These are phyloP conservation scores for Cryptococcus floricola DNA, from an alignment of 1,284 basidiomycete species.

Conservation along the genomic window DNA sequence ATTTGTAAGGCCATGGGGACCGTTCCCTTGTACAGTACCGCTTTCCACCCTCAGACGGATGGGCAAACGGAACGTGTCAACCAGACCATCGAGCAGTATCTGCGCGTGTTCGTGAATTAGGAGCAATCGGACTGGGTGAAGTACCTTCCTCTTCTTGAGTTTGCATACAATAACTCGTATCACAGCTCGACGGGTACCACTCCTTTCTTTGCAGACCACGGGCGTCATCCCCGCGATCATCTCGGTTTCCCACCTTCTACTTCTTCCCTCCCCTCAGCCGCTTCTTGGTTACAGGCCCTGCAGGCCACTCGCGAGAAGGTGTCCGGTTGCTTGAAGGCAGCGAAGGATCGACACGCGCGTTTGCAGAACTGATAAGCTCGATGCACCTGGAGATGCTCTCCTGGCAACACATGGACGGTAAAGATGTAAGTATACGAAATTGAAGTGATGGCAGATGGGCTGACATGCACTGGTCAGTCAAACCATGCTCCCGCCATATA, in stretches of 20 bases:
- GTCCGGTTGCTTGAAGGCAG: too few relatives aligned
- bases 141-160: slow-evolving; percentile 52
- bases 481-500: slow-evolving; percentile 39
- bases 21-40: slow-evolving; percentile 28
- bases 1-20: slow-evolving; percentile 12
- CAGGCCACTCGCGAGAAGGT: too few relatives aligned
- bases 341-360: too few relatives aligned
- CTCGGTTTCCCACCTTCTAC: too few relatives aligned
- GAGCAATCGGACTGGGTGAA: slow-evolving; percentile 53
- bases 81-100: slow-evolving; percentile 51
- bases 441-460: background rate
- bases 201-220: slow-evolving; percentile 52
- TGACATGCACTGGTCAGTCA: slow-evolving; percentile 17
- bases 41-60: slow-evolving; percentile 52
- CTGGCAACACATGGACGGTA: slow-evolving; percentile 25
- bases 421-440: slow-evolving; percentile 27
- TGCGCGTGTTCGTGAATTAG: slow-evolving; percentile 32
- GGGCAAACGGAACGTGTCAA: slow-evolving; percentile 52
- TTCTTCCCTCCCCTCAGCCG: too few relatives aligned
- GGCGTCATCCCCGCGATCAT: slow-evolving; percentile 36
- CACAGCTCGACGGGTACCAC: slow-evolving; percentile 32
- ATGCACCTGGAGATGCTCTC: slow-evolving; percentile 44
- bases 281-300: too few relatives aligned
- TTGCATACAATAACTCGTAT: slow-evolving; percentile 53
- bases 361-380: slow-evolving; percentile 42